Evolutionary conservation across 306 rosid genomes (phyloP).

Genomic region (Rubus parviflorus): DNA sequence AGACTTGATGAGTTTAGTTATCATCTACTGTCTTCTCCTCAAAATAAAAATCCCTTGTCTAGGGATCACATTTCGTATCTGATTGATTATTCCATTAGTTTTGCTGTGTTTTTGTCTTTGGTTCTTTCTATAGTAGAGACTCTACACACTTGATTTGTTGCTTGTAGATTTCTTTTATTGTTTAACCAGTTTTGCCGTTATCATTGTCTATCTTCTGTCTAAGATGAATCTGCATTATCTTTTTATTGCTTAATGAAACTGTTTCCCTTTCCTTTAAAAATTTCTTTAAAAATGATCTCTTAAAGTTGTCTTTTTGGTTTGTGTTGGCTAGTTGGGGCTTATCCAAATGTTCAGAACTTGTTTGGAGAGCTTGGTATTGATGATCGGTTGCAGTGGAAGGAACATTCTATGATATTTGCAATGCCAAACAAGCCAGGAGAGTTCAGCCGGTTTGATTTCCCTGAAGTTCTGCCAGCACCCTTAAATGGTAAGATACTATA

Average conservation of each 20-base stretch:
- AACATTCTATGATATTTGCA: constrained; percentile 98
- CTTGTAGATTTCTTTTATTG: background rate
- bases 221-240: background rate
- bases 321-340: constrained; percentile 80
- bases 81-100: background rate
- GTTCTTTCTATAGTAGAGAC: background rate
- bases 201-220: background rate
- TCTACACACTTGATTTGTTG: background rate
- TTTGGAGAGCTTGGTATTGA: constrained; percentile 93
- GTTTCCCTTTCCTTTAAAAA: background rate
- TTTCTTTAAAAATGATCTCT: constrained; percentile 15
- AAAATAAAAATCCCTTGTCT: background rate
- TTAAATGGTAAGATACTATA: constrained; percentile 67
- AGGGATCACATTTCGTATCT: background rate
- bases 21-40: background rate
- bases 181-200: background rate
- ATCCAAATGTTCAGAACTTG: constrained; percentile 89
- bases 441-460: constrained; percentile 94
- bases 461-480: constrained; percentile 81
- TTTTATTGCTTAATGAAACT: background rate
- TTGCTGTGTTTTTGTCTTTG: background rate
- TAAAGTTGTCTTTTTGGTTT: constrained; percentile 14
- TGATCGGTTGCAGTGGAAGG: constrained; percentile 98
- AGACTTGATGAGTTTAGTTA: background rate
- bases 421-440: constrained; percentile 96